Base-by-base conservation (phyloP, 352 stramenopile genomes). In the Phytophthora litchii region DNA sequence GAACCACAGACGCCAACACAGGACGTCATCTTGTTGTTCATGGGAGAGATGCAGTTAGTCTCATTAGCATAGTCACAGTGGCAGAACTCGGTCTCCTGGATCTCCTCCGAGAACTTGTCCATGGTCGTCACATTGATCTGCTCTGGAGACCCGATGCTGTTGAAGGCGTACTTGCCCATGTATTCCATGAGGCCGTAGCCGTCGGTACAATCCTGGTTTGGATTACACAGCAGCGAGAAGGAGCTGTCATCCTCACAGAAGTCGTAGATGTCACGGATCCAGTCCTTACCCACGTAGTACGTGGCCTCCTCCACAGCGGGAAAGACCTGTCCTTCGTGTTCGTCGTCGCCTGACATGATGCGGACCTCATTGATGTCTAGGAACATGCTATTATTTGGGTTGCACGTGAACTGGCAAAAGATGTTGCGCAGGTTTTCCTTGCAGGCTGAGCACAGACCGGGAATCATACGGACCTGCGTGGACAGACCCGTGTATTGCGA, bases 401-500 rank as follows among this genome's bases (percentile, higher is more conserved):
- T 84, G 61, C 76, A 89, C 27, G 79, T 78, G 51, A 86, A 81
- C 45, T 84, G 72, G 37, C 79, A 89, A 49, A 79, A 86, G 19
- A 87, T 70, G 59, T 89, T 86, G 54, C 77, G 79, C 52, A 89
- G 61, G 35, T 87, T 84, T 34, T 83, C 64, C 59, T 89, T 87
- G 43, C 77, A 87, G 6, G 76, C 54, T 12, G 76, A 77, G 48
- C 79, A 89, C 25, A 80, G 56, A 10, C 79, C 77, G 2, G 70
- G 67, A 38, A 89, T 86, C 77, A 83, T 83, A 4, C 71, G 72
- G 16, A 86, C 72, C 46, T 89, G 80, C 10, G 74, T 81, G 13
- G 74, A 72, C 38, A 89, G 54, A n/a, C 58, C 70, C 40, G 63
- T 60, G 58, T 87, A 89, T 53, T 89, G 79, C 1, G 50, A 63